A percentile compares a stretch with the other conserved stretches of the same genome.
Conservation (phyloP, 2,329 filamentous ascomycete genomes). For the Setomelanomma holmii region DNA sequence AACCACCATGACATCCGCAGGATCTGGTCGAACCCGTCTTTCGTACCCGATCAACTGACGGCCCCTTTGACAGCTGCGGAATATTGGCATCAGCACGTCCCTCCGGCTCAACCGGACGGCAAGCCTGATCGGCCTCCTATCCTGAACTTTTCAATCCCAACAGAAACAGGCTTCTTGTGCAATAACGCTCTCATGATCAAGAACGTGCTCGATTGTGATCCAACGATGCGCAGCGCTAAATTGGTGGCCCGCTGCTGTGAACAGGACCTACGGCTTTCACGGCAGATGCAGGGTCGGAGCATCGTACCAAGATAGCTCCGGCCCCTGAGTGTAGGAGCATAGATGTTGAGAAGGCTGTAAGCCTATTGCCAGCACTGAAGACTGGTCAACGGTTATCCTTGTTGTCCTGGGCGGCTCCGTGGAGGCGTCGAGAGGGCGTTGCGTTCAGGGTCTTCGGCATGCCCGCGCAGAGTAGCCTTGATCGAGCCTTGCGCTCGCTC, state of each 20-base stretch:
- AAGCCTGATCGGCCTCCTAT: background rate
- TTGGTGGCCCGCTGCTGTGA: slow-evolving; percentile 1
- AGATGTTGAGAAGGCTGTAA: slow-evolving; percentile 8
- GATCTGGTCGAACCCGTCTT: slow-evolving; percentile 24
- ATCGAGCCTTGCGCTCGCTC: no score
- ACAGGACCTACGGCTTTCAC: slow-evolving; percentile 1
- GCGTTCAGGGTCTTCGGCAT: slow-evolving; percentile 19
- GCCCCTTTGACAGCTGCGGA: slow-evolving; percentile 8
- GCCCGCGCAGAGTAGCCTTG: no score
- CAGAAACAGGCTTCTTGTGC: background rate
- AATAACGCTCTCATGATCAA: background rate
- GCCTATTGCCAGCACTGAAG: slow-evolving; percentile 3
- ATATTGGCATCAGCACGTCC: background rate
- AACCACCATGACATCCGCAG: slow-evolving; percentile 15
- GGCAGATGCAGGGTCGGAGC: slow-evolving; percentile 13
- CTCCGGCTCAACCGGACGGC: background rate
- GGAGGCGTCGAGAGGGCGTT: slow-evolving; percentile 10
- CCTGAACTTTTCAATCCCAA: background rate
- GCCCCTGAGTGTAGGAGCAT: slow-evolving; percentile 1
- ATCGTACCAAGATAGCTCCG: slow-evolving; percentile 6
- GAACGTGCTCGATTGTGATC: slow-evolving; percentile 1
- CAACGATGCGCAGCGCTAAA: slow-evolving; percentile 2
- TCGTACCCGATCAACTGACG: slow-evolving; percentile 15
- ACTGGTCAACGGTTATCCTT: background rate
- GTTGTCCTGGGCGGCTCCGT: slow-evolving; percentile 9